A percentile compares a stretch with the other conserved stretches of the same genome.
Evolutionary conservation across 495 filamentous ascomycete genomes (phyloP).

Genomic region (Penicillium desertorum): DNA sequence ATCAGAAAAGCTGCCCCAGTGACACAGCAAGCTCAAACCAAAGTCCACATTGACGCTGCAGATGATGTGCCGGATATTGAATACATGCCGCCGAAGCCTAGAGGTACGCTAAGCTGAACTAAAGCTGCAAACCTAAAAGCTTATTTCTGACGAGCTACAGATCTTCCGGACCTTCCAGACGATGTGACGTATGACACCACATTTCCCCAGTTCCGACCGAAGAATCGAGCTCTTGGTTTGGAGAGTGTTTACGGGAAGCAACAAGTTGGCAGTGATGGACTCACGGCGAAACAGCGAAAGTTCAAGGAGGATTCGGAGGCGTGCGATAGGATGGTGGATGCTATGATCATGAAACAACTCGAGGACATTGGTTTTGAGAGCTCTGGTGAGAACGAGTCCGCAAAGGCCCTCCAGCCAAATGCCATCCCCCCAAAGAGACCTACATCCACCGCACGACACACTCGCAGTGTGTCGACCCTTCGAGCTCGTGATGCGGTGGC

Average conservation of each 20-base stretch:
- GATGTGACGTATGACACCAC: conserved; percentile 63
- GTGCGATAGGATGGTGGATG: conserved; percentile 53
- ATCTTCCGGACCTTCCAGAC: conserved; percentile 74
- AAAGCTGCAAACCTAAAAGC: conserved; percentile 24
- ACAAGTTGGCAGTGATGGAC: conserved; percentile 66
- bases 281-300: conserved; percentile 60
- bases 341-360: conserved; percentile 60
- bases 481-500: conserved; percentile 55
- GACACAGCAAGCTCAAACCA: conserved; percentile 34
- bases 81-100: conserved; percentile 69
- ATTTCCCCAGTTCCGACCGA: conserved; percentile 52
- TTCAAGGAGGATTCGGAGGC: conserved; percentile 52
- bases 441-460: conserved; percentile 24
- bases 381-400: conserved; percentile 32
- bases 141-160: conserved; percentile 48
- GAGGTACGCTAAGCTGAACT: conserved; percentile 39
- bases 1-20: conserved; percentile 45
- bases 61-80: conserved; percentile 73
- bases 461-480: conserved; percentile 43
- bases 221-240: conserved; percentile 68
- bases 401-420: conserved; percentile 16
- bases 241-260: conserved; percentile 59
- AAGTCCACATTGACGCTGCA: conserved; percentile 35
- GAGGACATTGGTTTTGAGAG: conserved; percentile 56
- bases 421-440: conserved; percentile 30